A percentile compares a stretch with the other conserved stretches of the same genome.
Conservation (phyloP, 805 yeast species). For the Kodamaea restingae region DNA sequence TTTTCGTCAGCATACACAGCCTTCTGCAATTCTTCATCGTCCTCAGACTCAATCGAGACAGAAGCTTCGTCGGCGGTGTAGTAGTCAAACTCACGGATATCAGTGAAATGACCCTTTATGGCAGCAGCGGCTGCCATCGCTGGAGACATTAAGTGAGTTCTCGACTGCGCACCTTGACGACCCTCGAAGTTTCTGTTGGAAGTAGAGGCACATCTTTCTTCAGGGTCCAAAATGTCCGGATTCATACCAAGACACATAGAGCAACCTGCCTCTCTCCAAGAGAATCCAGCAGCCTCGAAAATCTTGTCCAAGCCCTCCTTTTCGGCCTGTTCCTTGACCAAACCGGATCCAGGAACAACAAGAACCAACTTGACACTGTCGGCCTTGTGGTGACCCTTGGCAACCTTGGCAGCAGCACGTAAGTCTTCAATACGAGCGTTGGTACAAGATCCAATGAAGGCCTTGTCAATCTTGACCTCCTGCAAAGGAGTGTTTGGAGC, state of each 20-base stretch:
- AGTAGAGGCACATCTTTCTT: conserved; percentile 97
- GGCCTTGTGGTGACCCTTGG: conserved; percentile 85
- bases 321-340: conserved; percentile 92
- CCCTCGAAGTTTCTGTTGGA: conserved; percentile 99
- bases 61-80: conserved; percentile 57
- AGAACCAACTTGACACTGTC: conserved; percentile 73
- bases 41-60: conserved; percentile 45
- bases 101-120: conserved; percentile 83
- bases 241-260: conserved; percentile 99
- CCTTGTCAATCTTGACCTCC: conserved; percentile 82
- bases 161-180: conserved; percentile 93
- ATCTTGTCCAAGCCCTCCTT: conserved; percentile 90
- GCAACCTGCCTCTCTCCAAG: conserved; percentile 99
- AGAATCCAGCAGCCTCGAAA: conserved; percentile 89
- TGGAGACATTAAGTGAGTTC: conserved; percentile 98
- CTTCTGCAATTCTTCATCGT: conserved; percentile 57
- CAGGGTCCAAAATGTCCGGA: conserved; percentile 92
- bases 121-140: conserved; percentile 99
- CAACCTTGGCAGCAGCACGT: conserved; percentile 91
- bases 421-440: conserved; percentile 96
- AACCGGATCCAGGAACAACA: conserved; percentile 97
- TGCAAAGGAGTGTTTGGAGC: conserved; percentile 73
- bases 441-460: conserved; percentile 97
- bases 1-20: conserved; percentile 73
- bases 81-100: conserved; percentile 78